phyloP scores from a whole-genome alignment of 108 stramenopile genomes.

The Pseudonitzschia delicatissima region DNA sequence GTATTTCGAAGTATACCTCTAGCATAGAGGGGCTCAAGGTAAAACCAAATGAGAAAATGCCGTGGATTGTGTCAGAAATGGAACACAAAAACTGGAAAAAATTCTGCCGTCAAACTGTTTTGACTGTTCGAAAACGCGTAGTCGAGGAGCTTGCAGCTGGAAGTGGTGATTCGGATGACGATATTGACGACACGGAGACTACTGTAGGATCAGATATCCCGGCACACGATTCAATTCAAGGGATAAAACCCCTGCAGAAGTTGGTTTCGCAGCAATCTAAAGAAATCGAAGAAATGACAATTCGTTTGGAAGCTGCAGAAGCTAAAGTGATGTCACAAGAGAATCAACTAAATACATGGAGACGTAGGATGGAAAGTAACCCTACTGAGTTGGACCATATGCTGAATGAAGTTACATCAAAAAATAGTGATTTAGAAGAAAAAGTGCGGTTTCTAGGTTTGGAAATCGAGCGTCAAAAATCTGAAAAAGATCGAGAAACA shows the following conservation, averaged over 20 bases:
- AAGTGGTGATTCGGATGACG: constrained; percentile 29
- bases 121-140: constrained; percentile 61
- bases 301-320: constrained; percentile 36
- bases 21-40: constrained; percentile 37
- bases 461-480: constrained; percentile 32
- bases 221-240: not conserved
- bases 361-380: constrained; percentile 59
- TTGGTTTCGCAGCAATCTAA: constrained; percentile 61
- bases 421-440: constrained; percentile 51
- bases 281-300: constrained; percentile 66
- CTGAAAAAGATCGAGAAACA: constrained; percentile 34
- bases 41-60: constrained; percentile 10
- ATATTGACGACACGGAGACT: constrained; percentile 35
- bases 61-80: constrained; percentile 39
- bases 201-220: constrained; percentile 7
- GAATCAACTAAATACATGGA: constrained; percentile 49
- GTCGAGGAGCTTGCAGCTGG: constrained; percentile 58
- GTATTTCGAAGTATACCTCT: constrained; percentile 35
- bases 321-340: constrained; percentile 29
- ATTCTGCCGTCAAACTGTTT: constrained; percentile 54
- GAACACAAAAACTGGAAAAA: constrained; percentile 43
- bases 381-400: constrained; percentile 65
- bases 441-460: constrained; percentile 37
- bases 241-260: constrained; percentile 38
- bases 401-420: constrained; percentile 56